Evolutionary conservation across 306 rosid genomes (phyloP).

Genomic region (Lathyrus aphaca): DNA sequence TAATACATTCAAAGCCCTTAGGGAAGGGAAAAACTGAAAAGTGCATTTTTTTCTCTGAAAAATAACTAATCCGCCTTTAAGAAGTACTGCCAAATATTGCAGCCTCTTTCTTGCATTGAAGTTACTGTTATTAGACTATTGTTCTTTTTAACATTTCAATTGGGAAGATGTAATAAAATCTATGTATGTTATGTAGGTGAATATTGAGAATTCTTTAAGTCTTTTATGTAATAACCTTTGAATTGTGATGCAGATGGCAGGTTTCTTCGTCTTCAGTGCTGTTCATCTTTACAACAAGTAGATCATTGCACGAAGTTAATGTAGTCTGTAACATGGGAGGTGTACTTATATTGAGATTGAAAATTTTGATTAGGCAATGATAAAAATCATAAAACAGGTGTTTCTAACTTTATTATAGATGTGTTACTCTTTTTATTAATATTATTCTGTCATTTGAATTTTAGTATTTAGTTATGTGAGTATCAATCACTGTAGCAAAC

Average conservation of each 20-base stretch:
- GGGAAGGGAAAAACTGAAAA: background rate
- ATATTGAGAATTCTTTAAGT: background rate
- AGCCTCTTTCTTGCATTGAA: constrained; percentile 11
- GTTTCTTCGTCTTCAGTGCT: constrained; percentile 77
- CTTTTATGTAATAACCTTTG: constrained; percentile 26
- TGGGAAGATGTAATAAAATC: constrained; percentile 21
- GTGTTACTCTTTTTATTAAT: background rate
- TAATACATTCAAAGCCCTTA: background rate
- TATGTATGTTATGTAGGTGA: background rate
- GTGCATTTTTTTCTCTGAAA: background rate
- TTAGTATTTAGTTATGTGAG: background rate
- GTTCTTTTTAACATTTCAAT: background rate
- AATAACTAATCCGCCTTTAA: background rate
- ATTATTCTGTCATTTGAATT: background rate
- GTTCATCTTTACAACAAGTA: constrained; percentile 89
- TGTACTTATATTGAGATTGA: constrained; percentile 43
- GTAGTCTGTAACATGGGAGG: constrained; percentile 35
- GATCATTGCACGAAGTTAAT: constrained; percentile 37
- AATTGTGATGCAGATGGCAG: constrained; percentile 82
- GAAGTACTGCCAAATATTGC: background rate
- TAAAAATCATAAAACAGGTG: constrained; percentile 20
- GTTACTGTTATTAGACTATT: background rate
- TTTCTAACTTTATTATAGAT: constrained; percentile 36
- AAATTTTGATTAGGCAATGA: constrained; percentile 58
- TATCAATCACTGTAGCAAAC: no score